Evolutionary conservation across 2,329 filamentous ascomycete genomes (phyloP).

Genomic region (Thermoascus crustaceus): DNA sequence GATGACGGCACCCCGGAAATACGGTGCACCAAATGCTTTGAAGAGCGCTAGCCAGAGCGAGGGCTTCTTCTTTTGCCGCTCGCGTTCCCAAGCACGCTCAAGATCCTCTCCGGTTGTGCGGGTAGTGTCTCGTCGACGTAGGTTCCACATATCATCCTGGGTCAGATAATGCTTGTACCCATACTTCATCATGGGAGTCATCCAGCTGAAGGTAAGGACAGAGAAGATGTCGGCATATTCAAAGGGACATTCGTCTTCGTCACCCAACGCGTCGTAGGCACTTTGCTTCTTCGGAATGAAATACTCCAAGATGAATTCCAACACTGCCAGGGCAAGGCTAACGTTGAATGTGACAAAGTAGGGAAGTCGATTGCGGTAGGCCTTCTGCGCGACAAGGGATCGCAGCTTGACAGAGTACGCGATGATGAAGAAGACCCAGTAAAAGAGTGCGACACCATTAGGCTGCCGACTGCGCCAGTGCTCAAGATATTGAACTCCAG

Average conservation of each 20-base stretch:
- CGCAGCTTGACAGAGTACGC: slow-evolving; percentile 74
- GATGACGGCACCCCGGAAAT: slow-evolving; percentile 71
- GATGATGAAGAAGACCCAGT: slow-evolving; percentile 81
- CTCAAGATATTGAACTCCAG: slow-evolving; percentile 75
- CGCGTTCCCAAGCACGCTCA: slow-evolving; percentile 64
- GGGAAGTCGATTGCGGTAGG: slow-evolving; percentile 56
- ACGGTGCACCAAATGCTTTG: slow-evolving; percentile 76
- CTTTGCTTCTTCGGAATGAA: slow-evolving; percentile 71
- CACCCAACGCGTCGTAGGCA: slow-evolving; percentile 58
- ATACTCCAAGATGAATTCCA: slow-evolving; percentile 76
- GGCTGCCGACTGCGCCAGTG: slow-evolving; percentile 74
- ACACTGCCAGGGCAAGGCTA: slow-evolving; percentile 59
- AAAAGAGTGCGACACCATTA: slow-evolving; percentile 82
- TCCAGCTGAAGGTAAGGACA: slow-evolving; percentile 90
- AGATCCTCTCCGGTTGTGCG: slow-evolving; percentile 63
- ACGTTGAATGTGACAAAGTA: slow-evolving; percentile 73
- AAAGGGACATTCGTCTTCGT: slow-evolving; percentile 59
- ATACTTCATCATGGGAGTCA: slow-evolving; percentile 95
- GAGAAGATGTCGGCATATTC: slow-evolving; percentile 95
- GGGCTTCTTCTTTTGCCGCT: slow-evolving; percentile 66
- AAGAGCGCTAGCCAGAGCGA: slow-evolving; percentile 83
- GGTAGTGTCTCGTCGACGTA: slow-evolving; percentile 73
- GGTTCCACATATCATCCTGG: slow-evolving; percentile 91
- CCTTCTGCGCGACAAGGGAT: slow-evolving; percentile 70
- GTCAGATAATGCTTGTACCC: slow-evolving; percentile 89